Conservation (phyloP, 2,329 filamentous ascomycete species). For the Microsporum canis region DNA sequence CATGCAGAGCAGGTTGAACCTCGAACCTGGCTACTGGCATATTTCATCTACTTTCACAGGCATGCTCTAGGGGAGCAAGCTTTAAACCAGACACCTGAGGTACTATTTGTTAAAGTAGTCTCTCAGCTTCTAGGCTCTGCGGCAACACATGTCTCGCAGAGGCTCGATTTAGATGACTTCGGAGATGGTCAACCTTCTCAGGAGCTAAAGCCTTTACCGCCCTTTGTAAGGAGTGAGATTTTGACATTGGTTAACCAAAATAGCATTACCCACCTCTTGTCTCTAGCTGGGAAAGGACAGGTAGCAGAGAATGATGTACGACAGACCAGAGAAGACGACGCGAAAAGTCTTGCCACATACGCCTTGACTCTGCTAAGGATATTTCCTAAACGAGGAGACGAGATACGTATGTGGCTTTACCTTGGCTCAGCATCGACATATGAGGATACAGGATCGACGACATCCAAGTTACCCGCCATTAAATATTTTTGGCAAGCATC, state of each 20-base stretch:
- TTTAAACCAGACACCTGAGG: constrained; percentile 35
- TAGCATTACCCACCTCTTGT: constrained; percentile 56
- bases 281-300: constrained; percentile 26
- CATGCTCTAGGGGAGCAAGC: constrained; percentile 32
- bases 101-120: constrained; percentile 45
- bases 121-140: constrained; percentile 46
- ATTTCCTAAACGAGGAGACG: constrained; percentile 70
- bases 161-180: constrained; percentile 36
- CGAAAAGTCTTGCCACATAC: constrained; percentile 70
- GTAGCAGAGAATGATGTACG: constrained; percentile 17
- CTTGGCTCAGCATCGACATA: constrained; percentile 51
- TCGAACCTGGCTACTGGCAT: constrained; percentile 47
- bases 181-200: constrained; percentile 18
- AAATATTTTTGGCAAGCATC: constrained; percentile 75
- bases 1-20: constrained; percentile 27
- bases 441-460: constrained; percentile 22
- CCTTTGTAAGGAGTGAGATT: constrained; percentile 56
- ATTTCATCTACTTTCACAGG: constrained; percentile 49
- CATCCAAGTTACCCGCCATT: constrained; percentile 50
- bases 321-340: constrained; percentile 40
- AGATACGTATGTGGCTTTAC: constrained; percentile 91
- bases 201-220: constrained; percentile 26
- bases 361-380: constrained; percentile 74
- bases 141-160: constrained; percentile 42
- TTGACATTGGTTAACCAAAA: constrained; percentile 61